These are phyloP conservation scores for Grigorovia jiainica DNA, from an alignment of 805 yeast genomes.

Conservation along the genomic window DNA sequence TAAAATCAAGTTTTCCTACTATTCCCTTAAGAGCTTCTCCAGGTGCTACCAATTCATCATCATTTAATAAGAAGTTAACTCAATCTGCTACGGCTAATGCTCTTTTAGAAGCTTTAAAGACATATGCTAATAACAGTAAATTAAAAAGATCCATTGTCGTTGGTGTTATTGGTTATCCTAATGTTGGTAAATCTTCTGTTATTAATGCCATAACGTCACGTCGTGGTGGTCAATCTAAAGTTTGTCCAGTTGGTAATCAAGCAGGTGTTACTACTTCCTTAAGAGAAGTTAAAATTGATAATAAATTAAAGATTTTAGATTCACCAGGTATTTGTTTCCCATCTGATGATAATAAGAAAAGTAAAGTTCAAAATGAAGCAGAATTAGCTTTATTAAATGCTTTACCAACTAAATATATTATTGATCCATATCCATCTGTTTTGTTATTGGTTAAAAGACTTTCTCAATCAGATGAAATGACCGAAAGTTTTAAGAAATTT, in stretches of 20 bases:
- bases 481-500: slow-evolving; percentile 59
- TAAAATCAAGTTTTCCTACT: slow-evolving; percentile 81
- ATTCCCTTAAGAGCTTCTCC: slow-evolving; percentile 78
- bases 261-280: slow-evolving; percentile 94
- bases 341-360: slow-evolving; percentile 41
- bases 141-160: slow-evolving; percentile 83
- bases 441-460: slow-evolving; percentile 66
- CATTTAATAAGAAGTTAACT: slow-evolving; percentile 67
- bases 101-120: slow-evolving; percentile 70
- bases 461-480: slow-evolving; percentile 65
- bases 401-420: slow-evolving; percentile 74
- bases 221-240: slow-evolving; percentile 55
- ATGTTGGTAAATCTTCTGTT: slow-evolving; percentile 92
- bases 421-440: slow-evolving; percentile 79
- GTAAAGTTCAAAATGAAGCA: slow-evolving; percentile 67
- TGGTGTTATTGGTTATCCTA: slow-evolving; percentile 96
- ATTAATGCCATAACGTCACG: slow-evolving; percentile 81
- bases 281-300: slow-evolving; percentile 87
- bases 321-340: slow-evolving; percentile 99
- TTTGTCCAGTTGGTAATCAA: slow-evolving; percentile 95
- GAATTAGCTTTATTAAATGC: slow-evolving; percentile 83
- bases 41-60: slow-evolving; percentile 57
- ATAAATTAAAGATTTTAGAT: slow-evolving; percentile 78
- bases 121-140: slow-evolving; percentile 75
- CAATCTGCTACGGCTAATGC: slow-evolving; percentile 63